Base-by-base conservation (phyloP, 1,139 yeast genomes). In the Scheffersomyces segobiensis region DNA sequence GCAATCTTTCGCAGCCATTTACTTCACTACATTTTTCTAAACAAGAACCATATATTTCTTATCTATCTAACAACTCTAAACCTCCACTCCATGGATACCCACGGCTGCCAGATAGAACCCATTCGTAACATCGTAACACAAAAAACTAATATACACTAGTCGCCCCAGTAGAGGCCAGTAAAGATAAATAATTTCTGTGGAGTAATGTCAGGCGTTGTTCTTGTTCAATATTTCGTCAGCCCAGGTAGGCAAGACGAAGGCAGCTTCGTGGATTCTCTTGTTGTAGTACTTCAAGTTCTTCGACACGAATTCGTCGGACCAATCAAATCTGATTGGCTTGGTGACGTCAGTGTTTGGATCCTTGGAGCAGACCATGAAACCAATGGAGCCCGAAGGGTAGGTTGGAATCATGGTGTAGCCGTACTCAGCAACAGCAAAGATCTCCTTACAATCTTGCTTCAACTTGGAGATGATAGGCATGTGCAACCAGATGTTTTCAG, bases 351-450 rank as follows among this genome's bases (percentile, higher is more conserved):
- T 87, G 26, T 78, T 69, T 32, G 84, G 72, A 72, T 91, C 89
- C 80, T 92, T 92, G 62, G 89, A 84, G 74, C 97, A 91, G 56
- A 93, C 93, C 97, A 93, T 91, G 78, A 93, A 89, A 22, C 97
- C 98, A 71, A 93, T 88, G 69, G 93, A 95, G 60, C 98, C 98
- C 39, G 96, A 87, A 63, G 98, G 96, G 71, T 93, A 93, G 58
- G 97, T 91, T 70, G 98, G 98, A 65, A 92, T 91, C 74, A 92
- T 85, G 60, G 96, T 88, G 80, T 88, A 90, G 54, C 95, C 92
- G 73, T 91, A 93, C 72, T 88, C 93, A 46, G 89, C 97, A 54
- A 85, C 87, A 56, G 97, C 97, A 87, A 93, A 93, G 52, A 92
- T 91, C 62, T 85, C 83, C 65, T 80, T 77, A 76, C 97, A 91